phyloP scores from a whole-genome alignment of 2,329 filamentous ascomycete species.

The Neurospora sp. region DNA sequence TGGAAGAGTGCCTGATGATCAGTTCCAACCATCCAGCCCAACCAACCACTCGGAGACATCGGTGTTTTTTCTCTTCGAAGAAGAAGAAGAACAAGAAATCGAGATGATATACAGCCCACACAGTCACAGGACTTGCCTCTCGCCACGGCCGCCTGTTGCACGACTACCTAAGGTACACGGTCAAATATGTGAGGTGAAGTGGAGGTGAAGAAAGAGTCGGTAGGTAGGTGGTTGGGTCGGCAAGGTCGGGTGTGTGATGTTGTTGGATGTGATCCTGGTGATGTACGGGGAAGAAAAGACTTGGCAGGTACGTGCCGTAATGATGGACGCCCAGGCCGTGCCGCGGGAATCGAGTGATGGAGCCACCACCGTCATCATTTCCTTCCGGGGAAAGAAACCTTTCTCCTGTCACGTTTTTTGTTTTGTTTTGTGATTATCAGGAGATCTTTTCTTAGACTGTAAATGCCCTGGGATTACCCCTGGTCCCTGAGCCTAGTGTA shows the following conservation, averaged over 20 bases:
- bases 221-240: not conserved
- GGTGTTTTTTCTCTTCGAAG: not conserved
- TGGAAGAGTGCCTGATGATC: not conserved
- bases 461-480: not conserved
- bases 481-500: not conserved
- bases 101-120: not conserved
- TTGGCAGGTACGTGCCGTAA: not conserved
- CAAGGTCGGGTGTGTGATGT: not conserved
- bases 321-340: not conserved
- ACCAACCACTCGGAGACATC: not conserved
- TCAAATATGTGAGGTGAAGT: not conserved
- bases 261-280: not conserved
- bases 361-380: not conserved
- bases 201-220: not conserved
- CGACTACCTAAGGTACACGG: not conserved
- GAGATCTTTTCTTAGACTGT: not conserved
- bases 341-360: not conserved
- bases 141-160: not conserved
- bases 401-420: not conserved
- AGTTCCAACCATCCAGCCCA: not conserved
- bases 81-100: not conserved
- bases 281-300: not conserved
- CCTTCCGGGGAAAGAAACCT: not conserved
- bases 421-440: not conserved
- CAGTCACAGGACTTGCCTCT: not conserved